phyloP scores from a whole-genome alignment of 2,329 filamentous ascomycete genomes.

The Paecilomyces formosus region DNA sequence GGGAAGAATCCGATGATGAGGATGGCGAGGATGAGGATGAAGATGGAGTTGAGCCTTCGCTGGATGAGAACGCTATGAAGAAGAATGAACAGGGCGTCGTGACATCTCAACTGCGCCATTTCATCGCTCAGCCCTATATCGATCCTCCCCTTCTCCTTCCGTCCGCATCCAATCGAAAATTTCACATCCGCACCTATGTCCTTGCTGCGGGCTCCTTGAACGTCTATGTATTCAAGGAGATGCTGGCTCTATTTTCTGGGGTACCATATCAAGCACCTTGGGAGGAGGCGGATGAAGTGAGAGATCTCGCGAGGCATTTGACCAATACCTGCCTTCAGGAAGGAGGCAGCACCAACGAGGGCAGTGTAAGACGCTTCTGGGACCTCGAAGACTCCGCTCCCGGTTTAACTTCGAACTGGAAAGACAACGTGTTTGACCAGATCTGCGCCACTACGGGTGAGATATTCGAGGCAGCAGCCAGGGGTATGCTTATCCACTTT shows the following conservation, averaged over 20 bases:
- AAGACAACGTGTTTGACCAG: constrained; percentile 60
- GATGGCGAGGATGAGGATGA: constrained; percentile 27
- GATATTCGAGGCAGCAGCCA: constrained; percentile 77
- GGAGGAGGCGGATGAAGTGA: constrained; percentile 31
- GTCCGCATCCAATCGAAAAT: constrained; percentile 64
- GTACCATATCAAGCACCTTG: constrained; percentile 61
- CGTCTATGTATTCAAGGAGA: constrained; percentile 79
- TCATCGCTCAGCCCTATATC: constrained; percentile 92
- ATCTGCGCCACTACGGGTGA: constrained; percentile 68
- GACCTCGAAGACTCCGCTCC: constrained; percentile 44
- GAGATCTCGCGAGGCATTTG: constrained; percentile 66
- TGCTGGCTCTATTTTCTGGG: constrained; percentile 89
- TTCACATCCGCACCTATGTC: constrained; percentile 91
- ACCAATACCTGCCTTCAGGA: constrained; percentile 94
- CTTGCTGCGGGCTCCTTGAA: constrained; percentile 69
- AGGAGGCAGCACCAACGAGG: constrained; percentile 45
- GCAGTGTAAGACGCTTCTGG: constrained; percentile 70
- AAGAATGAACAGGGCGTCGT: constrained; percentile 52
- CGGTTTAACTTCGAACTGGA: constrained; percentile 36
- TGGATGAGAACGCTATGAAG: constrained; percentile 5
- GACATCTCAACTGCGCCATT: constrained; percentile 88
- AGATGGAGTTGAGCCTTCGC: constrained; percentile 29
- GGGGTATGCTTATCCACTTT: constrained; percentile 82
- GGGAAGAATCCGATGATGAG: constrained; percentile 62
- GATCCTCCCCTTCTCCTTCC: constrained; percentile 72